A percentile compares a stretch with the other conserved stretches of the same genome.
Conservation (phyloP, 192 early-diverging fungal species). For the Backusella parvicylindrica region DNA sequence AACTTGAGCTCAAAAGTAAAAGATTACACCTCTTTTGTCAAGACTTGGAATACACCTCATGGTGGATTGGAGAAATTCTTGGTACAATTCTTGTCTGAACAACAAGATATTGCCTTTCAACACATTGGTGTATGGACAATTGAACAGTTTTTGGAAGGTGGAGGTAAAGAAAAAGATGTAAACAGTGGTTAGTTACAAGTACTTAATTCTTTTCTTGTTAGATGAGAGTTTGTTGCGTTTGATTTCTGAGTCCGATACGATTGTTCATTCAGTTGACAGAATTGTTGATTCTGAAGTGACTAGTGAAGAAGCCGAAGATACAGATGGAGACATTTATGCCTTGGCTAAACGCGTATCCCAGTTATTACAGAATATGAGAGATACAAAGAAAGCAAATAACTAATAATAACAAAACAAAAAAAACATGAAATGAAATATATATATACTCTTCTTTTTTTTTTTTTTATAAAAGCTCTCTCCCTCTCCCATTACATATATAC, state of each 20-base stretch:
- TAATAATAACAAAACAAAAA: too few species aligned
- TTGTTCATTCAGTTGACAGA: constrained; percentile 1
- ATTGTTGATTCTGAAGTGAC: neutral
- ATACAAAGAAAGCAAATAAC: neutral
- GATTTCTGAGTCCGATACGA: constrained; percentile 13
- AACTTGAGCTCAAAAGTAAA: constrained; percentile 62
- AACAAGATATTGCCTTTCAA: constrained; percentile 66
- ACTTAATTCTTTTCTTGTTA: neutral
- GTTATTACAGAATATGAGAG: neutral
- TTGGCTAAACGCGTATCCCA: constrained; percentile 25
- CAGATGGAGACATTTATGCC: constrained; percentile 30
- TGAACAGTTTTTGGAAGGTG: constrained; percentile 70
- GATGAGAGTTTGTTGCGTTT: constrained; percentile 1
- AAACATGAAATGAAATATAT: neutral
- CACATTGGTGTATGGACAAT: constrained; percentile 87
- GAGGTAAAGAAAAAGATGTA: constrained; percentile 19
- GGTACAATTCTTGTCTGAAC: constrained; percentile 58
- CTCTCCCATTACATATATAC: too few species aligned
- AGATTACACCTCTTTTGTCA: constrained; percentile 62
- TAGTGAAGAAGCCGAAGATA: constrained; percentile 23
- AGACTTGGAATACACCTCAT: constrained; percentile 63
- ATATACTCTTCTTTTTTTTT: neutral
- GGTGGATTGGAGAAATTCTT: constrained; percentile 71
- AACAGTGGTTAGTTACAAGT: neutral
- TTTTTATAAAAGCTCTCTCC: too few species aligned